Base-by-base conservation (phyloP, 768 basidiomycete species). In the Hemileccinum impolitum region DNA sequence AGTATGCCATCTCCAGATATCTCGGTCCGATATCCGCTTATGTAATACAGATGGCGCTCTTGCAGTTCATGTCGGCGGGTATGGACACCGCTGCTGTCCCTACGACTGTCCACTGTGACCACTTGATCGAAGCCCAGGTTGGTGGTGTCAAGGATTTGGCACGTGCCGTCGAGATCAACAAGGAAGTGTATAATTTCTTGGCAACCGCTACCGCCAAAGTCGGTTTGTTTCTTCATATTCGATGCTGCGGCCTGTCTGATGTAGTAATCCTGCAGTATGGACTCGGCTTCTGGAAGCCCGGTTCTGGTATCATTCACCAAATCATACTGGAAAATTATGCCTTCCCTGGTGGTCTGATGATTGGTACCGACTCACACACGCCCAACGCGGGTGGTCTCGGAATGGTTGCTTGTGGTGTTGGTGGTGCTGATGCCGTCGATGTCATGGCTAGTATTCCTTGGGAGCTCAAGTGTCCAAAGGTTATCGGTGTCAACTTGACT, bases 41-140 rank as follows among this genome's bases (percentile, higher is more conserved):
- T 62, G 62, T 70, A 56, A 66, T 49, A 0, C 69, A 98, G 91
- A 99, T 99, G 96, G 96, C 96, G 17, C 82, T 99, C 48, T 80
- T 99, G 57, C 96, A 99, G 79, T 99, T 99, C 82, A 99, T 99
- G 96, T 97, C 96, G 44, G 94, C 96, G 15, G 95, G 95, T 55
- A 94, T 99, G 81, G 91, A 91, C 67, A 95, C 93, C 39, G 92
- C 91, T 35, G 95, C 95, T 39, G 94, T 97, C 55, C 95, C 95
- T 30, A 95, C 95, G 57, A 95, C 96, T 55, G 96, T 99, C 39
- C 95, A 99, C 78, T 97, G 94, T 67, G 95, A 99, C 75, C 95
- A 99, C 73, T 80, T 99, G 66, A 97, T 99, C 64, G 93, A 97
- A 76, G 95, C 95, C 35, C 95, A 97, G 68, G 69, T 94, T 45